A percentile compares a stretch with the other conserved stretches of the same genome.
phyloP scores from a whole-genome alignment of 2,329 filamentous ascomycete genomes.

The Sclerotinia trifoliorum region DNA sequence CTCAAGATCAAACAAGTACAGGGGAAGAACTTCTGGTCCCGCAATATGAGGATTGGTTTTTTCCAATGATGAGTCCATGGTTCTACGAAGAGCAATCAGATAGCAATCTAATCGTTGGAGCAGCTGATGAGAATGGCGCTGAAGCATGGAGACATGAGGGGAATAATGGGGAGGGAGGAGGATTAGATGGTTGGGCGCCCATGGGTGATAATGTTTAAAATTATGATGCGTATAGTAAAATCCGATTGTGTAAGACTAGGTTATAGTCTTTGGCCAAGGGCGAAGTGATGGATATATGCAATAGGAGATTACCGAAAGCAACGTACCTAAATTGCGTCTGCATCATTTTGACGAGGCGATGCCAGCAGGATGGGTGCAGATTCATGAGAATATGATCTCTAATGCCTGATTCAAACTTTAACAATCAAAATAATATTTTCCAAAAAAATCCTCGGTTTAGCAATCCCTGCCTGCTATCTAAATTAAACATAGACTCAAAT shows the following conservation, averaged over 20 bases:
- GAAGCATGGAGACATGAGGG: neutral
- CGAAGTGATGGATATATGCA: neutral
- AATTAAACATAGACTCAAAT: no score
- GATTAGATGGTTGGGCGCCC: neutral
- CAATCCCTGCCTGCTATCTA: no score
- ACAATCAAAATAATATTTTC: no score
- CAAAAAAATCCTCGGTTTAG: rapidly evolving
- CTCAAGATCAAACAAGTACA: neutral
- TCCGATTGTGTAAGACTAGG: neutral
- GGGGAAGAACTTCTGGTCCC: neutral
- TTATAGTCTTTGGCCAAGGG: neutral
- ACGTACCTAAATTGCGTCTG: no score
- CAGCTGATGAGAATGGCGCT: neutral
- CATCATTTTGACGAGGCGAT: no score
- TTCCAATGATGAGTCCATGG: slow-evolving; percentile 7
- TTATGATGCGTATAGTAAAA: neutral
- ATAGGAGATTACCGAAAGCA: neutral
- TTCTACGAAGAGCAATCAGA: neutral
- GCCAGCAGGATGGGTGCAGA: no score
- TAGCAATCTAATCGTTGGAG: neutral
- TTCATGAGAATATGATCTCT: no score
- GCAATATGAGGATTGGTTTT: slow-evolving; percentile 7
- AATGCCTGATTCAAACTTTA: no score
- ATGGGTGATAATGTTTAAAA: neutral
- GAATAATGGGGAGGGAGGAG: neutral